Evolutionary conservation across 2,329 filamentous ascomycete species (phyloP).

Genomic region (Fusarium agapanthi): DNA sequence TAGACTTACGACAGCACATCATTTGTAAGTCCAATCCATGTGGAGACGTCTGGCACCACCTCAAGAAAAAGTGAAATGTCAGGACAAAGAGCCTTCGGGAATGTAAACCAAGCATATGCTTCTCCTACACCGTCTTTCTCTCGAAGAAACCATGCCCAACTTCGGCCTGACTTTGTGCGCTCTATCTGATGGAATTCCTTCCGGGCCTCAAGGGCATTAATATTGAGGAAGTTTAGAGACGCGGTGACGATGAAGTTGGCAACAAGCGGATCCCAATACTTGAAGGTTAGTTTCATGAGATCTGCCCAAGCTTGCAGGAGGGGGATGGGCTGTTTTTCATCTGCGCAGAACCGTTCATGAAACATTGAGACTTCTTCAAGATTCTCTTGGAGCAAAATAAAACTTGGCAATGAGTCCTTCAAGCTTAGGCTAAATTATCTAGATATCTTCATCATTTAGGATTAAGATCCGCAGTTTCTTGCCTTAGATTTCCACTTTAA

Average conservation of each 20-base stretch:
- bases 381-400: not conserved
- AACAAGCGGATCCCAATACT: slow-evolving; percentile 7
- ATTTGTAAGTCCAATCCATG: slow-evolving; percentile 3
- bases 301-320: slow-evolving; percentile 15
- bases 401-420: no score
- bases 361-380: slow-evolving; percentile 1
- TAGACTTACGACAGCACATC: slow-evolving; percentile 6
- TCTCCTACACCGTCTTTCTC: slow-evolving; percentile 18
- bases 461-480: no score
- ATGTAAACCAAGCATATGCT: slow-evolving; percentile 15
- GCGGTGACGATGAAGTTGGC: slow-evolving; percentile 16
- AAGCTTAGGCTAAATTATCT: not conserved
- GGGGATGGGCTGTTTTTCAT: not conserved
- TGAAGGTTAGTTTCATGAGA: not conserved
- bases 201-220: not conserved
- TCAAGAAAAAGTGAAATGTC: slow-evolving; percentile 17
- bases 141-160: slow-evolving; percentile 23
- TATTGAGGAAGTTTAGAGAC: slow-evolving; percentile 13
- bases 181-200: not conserved
- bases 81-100: not conserved
- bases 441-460: not conserved
- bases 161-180: not conserved
- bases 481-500: not conserved
- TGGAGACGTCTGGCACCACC: slow-evolving; percentile 6
- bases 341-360: not conserved